Base-by-base conservation (phyloP, 345 rosid genomes). In the Eutrema yunnanense region DNA sequence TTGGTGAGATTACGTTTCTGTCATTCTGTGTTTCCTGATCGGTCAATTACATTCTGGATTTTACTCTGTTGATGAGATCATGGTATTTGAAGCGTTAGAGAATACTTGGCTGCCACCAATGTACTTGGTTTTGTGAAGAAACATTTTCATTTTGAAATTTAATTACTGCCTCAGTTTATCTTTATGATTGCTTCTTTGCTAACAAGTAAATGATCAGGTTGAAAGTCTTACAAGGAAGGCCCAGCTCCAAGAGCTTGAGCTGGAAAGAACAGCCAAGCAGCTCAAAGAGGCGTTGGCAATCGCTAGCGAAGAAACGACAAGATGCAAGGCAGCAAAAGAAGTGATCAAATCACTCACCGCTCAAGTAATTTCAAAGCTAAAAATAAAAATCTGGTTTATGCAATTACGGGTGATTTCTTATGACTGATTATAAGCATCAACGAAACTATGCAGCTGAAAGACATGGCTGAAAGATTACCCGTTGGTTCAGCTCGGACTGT, bases 301-400 rank as follows among this genome's bases (percentile, higher is more conserved):
- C 36, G 92, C 99, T 40, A 90, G 80, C 59, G 98, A 92, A 69
- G 99, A 96, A 85, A 82, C 96, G 33, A 84, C 85, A 52, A 92
- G 89, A 84, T 90, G 98, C 87, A 90, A 90, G 79, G 98, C 96
- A 57, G 98, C 99, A 62, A 96, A 96, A 73, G 99, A 96, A 86
- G 99, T 96, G 73, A 96, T 96, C 84, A 96, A 89, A 85, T 90
- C 98, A 1, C 90, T 92, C 50, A 96, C 99, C 55, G 92, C 92
- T 73, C 98, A 95, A 80, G 99, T 95, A 92, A 88, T 40, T 48
- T 60, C 10, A 2, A 9, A 30, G 8, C 52, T 47, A 4, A 19
- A 46, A 11, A n/a, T 33, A 6, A 9, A 46, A 14, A 55, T 44
- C 22, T 50, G 58, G 55, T 46, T 46, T 63, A 44, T 46, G 12